A percentile compares a stretch with the other conserved stretches of the same genome.
These are phyloP conservation scores for Viola pubescens DNA, from an alignment of 441 rosid species.

Conservation along the genomic window DNA sequence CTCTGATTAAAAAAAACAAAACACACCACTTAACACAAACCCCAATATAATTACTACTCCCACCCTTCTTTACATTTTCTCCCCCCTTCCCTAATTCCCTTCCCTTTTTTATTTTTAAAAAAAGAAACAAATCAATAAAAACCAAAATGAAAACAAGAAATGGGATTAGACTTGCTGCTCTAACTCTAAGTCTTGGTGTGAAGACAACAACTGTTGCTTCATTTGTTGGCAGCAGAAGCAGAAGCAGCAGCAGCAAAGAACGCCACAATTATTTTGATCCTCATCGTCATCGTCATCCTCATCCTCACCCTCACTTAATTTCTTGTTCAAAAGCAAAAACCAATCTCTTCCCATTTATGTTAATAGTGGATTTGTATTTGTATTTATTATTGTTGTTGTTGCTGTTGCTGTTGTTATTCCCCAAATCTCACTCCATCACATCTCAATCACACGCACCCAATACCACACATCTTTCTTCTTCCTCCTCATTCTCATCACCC, in stretches of 20 bases:
- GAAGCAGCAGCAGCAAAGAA: not conserved
- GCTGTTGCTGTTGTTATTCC: conserved; percentile 11
- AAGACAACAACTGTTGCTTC: conserved; percentile 3
- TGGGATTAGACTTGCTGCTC: no score
- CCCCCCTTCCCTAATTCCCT: no score
- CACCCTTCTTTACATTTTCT: no score
- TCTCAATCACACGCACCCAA: conserved; percentile 31
- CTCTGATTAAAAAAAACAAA: no score
- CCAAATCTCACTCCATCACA: conserved; percentile 39
- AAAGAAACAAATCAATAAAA: not conserved
- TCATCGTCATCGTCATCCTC: not conserved
- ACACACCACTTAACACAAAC: no score
- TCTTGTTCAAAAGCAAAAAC: no score
- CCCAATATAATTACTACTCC: no score
- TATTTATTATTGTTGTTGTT: not conserved
- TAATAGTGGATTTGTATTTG: not conserved
- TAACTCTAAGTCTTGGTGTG: not conserved
- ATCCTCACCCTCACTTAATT: not conserved
- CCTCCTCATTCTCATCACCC: not conserved
- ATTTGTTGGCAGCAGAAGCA: not conserved
- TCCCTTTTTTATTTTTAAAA: no score
- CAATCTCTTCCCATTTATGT: no score
- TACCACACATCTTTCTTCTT: conserved; percentile 3
- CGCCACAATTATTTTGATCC: not conserved
- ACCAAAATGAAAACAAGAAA: not conserved